Base-by-base conservation (phyloP, 2,329 filamentous ascomycete species). In the Sclerotiophoma versabilis region DNA sequence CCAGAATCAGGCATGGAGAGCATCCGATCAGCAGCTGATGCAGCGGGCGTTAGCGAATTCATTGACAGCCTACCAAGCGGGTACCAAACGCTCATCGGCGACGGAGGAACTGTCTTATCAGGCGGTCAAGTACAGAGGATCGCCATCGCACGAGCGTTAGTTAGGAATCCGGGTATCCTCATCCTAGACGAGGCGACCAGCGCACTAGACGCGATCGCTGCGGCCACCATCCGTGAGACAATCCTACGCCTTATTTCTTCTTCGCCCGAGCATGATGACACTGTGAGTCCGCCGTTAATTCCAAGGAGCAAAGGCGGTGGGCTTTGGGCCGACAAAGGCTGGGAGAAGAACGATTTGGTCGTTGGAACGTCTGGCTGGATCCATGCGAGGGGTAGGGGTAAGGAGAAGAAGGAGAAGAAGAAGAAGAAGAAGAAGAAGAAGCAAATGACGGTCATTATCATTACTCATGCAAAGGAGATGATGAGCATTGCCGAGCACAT, bases 121-220 rank as follows among this genome's bases (percentile, higher is more conserved):
- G 92, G 91, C 0, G 93, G 93, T 0, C 93, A 97, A 72, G 85
- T 88, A 0, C 93, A 97, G 71, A 83, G 92, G 0, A 74, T 97
- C 2, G 87, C 87, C 17, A 92, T 97, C 56, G 92, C 93, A 0
- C 81, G 93, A 1, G 92, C 92, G 0, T 78, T 97, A 0, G 82
- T 90, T 0, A 83, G 91, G 0, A 79, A 81, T 12, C 92, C 92
- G 0, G 81, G 83, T 33, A 79, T 97, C 2, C 76, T 97, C 14
- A 83, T 97, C 2, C 77, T 97, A 2, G 93, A 98, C 65, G 93
- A 97, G 76, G 91, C 92, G 1, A 97, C 93, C 0, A 90, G 87
- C 22, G 88, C 89, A 0, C 79, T 98, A 0, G 93, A 97, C 66
- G 80, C 82, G 0, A 84, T 87, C 62, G 88, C 83, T 32, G 87